Conservation (phyloP, 805 yeast genomes). For the Hanseniaspora taiwanica region DNA sequence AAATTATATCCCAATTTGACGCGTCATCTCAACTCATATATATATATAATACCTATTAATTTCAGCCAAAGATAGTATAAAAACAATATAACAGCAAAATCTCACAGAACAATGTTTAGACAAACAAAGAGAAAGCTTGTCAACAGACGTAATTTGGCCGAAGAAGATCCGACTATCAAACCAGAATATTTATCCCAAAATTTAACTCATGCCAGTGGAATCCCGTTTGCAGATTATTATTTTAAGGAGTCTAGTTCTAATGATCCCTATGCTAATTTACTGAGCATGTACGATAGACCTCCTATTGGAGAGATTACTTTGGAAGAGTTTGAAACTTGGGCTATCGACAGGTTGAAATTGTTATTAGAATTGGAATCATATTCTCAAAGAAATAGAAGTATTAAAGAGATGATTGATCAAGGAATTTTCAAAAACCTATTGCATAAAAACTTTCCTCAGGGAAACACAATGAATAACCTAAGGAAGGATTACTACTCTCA, state of each 20-base stretch:
- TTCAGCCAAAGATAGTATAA: not conserved
- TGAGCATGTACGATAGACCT: slow-evolving; percentile 64
- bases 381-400: slow-evolving; percentile 44
- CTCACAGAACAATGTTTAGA: slow-evolving; percentile 3
- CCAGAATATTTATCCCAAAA: not conserved
- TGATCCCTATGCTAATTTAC: slow-evolving; percentile 6
- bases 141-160: slow-evolving; percentile 1
- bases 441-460: slow-evolving; percentile 51
- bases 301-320: slow-evolving; percentile 79
- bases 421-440: slow-evolving; percentile 51
- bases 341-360: slow-evolving; percentile 76
- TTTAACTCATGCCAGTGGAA: not conserved
- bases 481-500: slow-evolving; percentile 89
- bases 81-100: not conserved
- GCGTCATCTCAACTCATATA: too few relatives aligned
- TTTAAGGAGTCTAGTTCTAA: not conserved
- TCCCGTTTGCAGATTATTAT: not conserved
- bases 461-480: slow-evolving; percentile 9
- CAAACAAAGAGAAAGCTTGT: slow-evolving; percentile 5
- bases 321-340: slow-evolving; percentile 92
- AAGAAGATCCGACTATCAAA: not conserved
- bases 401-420: slow-evolving; percentile 47
- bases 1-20: too few relatives aligned
- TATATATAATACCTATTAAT: too few relatives aligned
- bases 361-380: slow-evolving; percentile 76